Evolutionary conservation across 345 rosid species (phyloP), one percentile per base, ranked within the genome.

Genomic region (Streptanthus diversifolius): DNA sequence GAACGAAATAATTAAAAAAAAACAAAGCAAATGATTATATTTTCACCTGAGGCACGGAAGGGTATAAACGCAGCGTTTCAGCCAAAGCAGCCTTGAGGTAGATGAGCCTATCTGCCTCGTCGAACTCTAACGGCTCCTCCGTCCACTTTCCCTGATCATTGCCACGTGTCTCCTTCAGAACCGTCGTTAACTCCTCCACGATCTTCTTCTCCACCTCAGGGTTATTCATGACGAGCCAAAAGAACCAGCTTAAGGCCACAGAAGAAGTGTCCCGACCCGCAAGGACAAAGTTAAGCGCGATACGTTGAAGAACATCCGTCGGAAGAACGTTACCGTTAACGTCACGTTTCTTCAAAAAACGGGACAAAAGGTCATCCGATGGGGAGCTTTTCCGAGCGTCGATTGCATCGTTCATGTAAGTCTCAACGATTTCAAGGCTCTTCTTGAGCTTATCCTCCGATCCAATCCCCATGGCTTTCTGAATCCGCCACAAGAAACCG

Each of bases 201-300:
- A 93, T 86, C 71, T 85, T 93, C 51, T 64, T 68, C 71, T 93
- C 98, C 0, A 90, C 80, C 21, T 77, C 80, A 0, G 85, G 84
- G 33, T 86, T 76, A 71, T 86, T 87, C 91, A 87, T 88, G 54
- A 93, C 86, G 1, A 90, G 89, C 92, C 95, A 90, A 82, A 92
- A 92, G 80, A 92, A 92, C 98, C 98, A 92, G 76, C 95, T 90
- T 33, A 92, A 80, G 4, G 98, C 98, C 18, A 88, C 95, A 0
- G 98, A 92, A 3, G 98, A 92, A 4, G 98, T 92, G 79, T 92
- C 98, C 0, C 98, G 85, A 33, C 98, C 98, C 0, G 98, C 98
- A 0, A 92, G 91, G 66, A 90, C 93, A 48, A 93, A 93, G 80
- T 93, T 93, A 0, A 90, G 80, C 12, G 97, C 97, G n/a, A 93